phyloP scores from a whole-genome alignment of 2,329 filamentous ascomycete species.

The Colletotrichum sp. region DNA sequence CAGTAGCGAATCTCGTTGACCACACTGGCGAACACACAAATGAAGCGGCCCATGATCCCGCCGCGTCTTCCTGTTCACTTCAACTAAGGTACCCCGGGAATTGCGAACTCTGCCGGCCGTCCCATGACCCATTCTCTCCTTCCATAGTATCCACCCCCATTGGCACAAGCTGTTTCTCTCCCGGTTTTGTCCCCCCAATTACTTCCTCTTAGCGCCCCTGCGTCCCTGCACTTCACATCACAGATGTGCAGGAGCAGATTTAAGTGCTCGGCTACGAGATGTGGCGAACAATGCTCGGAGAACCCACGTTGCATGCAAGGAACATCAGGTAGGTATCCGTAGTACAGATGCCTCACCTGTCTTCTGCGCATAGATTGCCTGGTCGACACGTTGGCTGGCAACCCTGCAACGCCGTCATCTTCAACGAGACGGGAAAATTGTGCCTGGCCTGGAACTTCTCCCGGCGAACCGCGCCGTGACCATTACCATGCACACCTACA shows the following conservation, averaged over 20 bases:
- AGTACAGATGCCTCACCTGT: neutral
- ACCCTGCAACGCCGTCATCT: neutral
- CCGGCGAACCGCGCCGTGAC: neutral
- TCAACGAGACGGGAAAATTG: neutral
- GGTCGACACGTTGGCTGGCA: neutral
- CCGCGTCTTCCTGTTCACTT: neutral
- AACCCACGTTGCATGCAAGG: neutral
- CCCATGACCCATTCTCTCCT: neutral
- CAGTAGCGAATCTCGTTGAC: neutral
- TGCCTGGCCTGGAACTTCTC: neutral
- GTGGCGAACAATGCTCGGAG: neutral
- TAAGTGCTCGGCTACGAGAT: neutral
- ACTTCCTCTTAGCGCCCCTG: neutral
- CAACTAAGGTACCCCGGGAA: neutral
- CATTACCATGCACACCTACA: neutral
- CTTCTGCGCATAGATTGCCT: neutral
- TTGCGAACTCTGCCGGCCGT: neutral
- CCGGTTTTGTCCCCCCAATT: conserved; percentile 3
- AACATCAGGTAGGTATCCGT: neutral
- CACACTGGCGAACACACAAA: neutral
- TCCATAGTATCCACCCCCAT: neutral
- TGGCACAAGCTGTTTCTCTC: neutral
- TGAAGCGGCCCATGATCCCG: neutral
- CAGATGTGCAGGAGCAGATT: neutral
- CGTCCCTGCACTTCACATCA: neutral